Percentiles rank a stretch among this genome's conserved stretches.
These are phyloP conservation scores for Gossypium arboreum DNA, from an alignment of 345 rosid genomes.

Conservation along the genomic window DNA sequence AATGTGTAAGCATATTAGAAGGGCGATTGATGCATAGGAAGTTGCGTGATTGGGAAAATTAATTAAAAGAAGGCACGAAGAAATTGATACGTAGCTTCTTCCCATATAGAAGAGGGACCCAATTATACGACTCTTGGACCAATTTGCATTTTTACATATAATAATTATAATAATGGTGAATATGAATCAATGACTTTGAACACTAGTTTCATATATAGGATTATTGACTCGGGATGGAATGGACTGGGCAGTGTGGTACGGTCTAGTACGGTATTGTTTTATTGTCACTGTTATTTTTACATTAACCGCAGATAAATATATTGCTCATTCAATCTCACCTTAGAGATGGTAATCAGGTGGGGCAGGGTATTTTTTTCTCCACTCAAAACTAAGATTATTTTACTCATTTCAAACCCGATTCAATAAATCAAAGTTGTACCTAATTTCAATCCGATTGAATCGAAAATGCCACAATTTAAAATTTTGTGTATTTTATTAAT, in stretches of 20 bases:
- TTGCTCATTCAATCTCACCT: accelerated
- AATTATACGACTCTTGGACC: background rate
- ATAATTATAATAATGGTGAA: background rate
- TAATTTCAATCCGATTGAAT: too few species aligned
- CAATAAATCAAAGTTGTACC: too few species aligned
- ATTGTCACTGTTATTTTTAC: accelerated
- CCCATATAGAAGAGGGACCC: background rate
- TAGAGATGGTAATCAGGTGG: too few species aligned
- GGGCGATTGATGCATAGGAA: background rate
- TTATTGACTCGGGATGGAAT: too few species aligned
- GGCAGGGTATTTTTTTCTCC: too few species aligned
- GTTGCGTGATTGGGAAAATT: background rate
- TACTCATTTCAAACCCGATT: too few species aligned
- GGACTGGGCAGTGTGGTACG: too few species aligned
- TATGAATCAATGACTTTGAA: background rate
- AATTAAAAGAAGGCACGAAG: background rate
- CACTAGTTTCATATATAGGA: background rate
- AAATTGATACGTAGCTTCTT: constrained; percentile 10
- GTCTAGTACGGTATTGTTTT: accelerated
- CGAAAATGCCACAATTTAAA: too few species aligned
- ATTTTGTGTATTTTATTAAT: too few species aligned
- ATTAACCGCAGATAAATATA: accelerated
- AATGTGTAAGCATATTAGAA: background rate
- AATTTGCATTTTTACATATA: too few species aligned
- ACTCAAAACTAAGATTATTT: too few species aligned